Conservation (phyloP, 495 filamentous ascomycete species). For the Aspergillus ellipticus region DNA sequence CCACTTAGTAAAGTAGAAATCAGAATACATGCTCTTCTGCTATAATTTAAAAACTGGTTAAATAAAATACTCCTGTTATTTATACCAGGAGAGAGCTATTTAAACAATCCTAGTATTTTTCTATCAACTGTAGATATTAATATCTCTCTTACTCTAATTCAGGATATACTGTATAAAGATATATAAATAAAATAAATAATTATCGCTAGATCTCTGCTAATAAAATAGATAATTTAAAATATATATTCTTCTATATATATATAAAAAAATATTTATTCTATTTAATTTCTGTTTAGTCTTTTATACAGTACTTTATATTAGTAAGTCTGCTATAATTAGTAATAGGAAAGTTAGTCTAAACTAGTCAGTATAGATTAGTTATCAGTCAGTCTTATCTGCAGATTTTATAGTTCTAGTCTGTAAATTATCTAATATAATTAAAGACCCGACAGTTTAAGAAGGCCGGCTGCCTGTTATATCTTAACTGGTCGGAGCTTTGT, state of each 20-base stretch:
- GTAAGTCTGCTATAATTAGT: background rate
- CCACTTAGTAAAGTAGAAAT: background rate
- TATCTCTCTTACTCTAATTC: background rate
- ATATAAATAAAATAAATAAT: background rate
- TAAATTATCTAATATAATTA: background rate
- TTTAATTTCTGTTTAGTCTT: background rate
- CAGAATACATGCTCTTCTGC: background rate
- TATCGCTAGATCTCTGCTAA: background rate
- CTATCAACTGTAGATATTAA: constrained; percentile 1
- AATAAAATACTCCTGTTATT: background rate
- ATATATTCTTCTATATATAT: background rate
- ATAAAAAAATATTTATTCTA: background rate
- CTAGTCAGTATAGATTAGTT: background rate
- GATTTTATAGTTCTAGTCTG: background rate
- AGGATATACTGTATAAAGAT: background rate
- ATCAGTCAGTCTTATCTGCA: constrained; percentile 1
- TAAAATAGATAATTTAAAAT: background rate
- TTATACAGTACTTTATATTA: background rate
- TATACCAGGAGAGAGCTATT: background rate
- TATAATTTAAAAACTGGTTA: background rate
- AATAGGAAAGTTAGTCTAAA: background rate
- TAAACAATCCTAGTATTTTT: background rate
- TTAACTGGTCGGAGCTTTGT: background rate
- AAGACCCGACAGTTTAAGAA: background rate
- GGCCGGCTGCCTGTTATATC: background rate